Base-by-base conservation (phyloP, 2,329 filamentous ascomycete species). In the Pseudopyrenochaeta lycopersici region DNA sequence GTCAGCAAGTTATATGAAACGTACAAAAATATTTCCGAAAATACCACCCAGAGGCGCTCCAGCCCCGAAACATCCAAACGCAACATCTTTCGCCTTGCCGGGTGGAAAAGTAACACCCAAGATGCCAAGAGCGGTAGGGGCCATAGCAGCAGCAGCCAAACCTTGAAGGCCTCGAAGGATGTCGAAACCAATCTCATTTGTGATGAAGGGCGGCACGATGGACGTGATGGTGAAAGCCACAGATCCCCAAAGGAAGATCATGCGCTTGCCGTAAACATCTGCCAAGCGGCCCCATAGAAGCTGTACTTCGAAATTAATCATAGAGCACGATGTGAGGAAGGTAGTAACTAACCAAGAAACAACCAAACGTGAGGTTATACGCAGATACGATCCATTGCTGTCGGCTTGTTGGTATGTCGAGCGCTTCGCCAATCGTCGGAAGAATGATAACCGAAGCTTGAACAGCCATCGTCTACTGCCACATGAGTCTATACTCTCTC, bases 81-180 rank as follows among this genome's bases (percentile, higher is more conserved):
- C 87, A 67, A 89, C 89, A 63, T 89, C 90, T 74, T 90, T 90
- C 3, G 87, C 84, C 58, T 85, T 87, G 0, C 88, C 86, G 0
- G 87, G 87, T 1, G 84, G 83, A 49, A 90, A 90, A 0, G 86
- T 89, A 1, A 84, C 84, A 0, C 87, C 88, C 2, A 91, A 72
- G 33, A 90, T 90, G 0, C 88, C 88, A 65, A 91, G 85, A 0
- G 88, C 88, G 0, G 88, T 90, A 0, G 88, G 88, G 0, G 90
- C 86, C 65, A 89, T 90, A 14, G 87, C 86, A 1, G 88, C 88
- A 21, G 86, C 85, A 1, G 87, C 88, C 10, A 91, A 70, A 1
- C 88, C 88, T 58, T 90, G 87, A 7, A 91, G 76, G 0, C 83
- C 88, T 2, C 88, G 80, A 62, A 90, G 85, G 1, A 90, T 52